Percentiles rank a stretch among this genome's conserved stretches.
phyloP scores from a whole-genome alignment of 2,329 filamentous ascomycete genomes.

The Triangularia setosa region DNA sequence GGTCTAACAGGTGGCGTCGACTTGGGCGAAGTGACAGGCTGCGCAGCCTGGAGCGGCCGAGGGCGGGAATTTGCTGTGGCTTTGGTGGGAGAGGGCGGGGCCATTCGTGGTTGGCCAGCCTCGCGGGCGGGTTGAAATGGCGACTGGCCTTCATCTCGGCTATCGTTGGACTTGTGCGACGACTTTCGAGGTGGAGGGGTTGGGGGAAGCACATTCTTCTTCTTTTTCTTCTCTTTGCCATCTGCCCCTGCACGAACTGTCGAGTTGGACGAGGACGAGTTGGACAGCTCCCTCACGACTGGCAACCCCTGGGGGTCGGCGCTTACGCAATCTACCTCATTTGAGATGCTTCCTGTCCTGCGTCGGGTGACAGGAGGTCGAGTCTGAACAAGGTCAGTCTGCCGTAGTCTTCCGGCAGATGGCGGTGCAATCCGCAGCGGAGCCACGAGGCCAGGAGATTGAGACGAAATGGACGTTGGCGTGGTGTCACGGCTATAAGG shows the following conservation, averaged over 20 bases:
- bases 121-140: slow-evolving; percentile 37
- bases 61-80: slow-evolving; percentile 24
- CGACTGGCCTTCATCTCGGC: slow-evolving; percentile 36
- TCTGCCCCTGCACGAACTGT: slow-evolving; percentile 53
- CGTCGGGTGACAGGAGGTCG: slow-evolving; percentile 59
- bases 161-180: slow-evolving; percentile 50
- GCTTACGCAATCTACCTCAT: slow-evolving; percentile 43
- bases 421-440: slow-evolving; percentile 43
- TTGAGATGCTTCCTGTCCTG: slow-evolving; percentile 52
- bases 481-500: slow-evolving; percentile 74
- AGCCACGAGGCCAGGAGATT: slow-evolving; percentile 60
- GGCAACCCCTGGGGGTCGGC: slow-evolving; percentile 57
- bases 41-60: slow-evolving; percentile 28
- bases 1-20: slow-evolving; percentile 54
- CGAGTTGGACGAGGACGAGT: slow-evolving; percentile 69
- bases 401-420: slow-evolving; percentile 42
- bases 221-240: slow-evolving; percentile 44
- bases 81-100: slow-evolving; percentile 24
- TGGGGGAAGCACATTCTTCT: slow-evolving; percentile 46
- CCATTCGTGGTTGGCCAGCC: slow-evolving; percentile 24
- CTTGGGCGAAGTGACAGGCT: slow-evolving; percentile 30
- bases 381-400: slow-evolving; percentile 52
- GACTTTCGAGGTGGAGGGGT: slow-evolving; percentile 61
- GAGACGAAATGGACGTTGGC: slow-evolving; percentile 72
- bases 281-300: slow-evolving; percentile 64